phyloP scores from a whole-genome alignment of 352 stramenopile genomes.

The Globisporangium yorkense region DNA sequence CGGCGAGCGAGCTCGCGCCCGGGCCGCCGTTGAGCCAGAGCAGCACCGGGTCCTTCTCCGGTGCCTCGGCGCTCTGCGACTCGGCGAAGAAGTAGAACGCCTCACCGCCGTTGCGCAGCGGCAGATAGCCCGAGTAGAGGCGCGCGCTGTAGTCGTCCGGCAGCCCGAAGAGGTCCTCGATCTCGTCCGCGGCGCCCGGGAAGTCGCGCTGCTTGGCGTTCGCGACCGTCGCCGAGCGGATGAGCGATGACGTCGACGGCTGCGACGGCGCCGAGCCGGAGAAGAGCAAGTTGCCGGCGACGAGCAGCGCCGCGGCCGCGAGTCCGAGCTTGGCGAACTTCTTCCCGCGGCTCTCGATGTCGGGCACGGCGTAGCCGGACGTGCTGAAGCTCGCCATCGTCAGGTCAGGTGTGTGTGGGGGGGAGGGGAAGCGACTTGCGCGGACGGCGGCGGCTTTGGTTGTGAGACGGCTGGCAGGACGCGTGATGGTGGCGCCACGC shows the following conservation, averaged over 20 bases:
- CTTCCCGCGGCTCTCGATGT: conserved; percentile 12
- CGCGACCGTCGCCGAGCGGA: too few relatives aligned
- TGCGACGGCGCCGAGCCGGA: not conserved
- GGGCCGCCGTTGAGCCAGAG: conserved; percentile 71
- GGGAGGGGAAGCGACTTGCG: too few relatives aligned
- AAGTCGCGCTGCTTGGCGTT: conserved; percentile 11
- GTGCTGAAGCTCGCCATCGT: conserved; percentile 2
- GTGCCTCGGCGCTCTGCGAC: conserved; percentile 34
- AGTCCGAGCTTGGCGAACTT: conserved; percentile 10
- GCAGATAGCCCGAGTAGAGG: conserved; percentile 58
- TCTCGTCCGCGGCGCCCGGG: conserved; percentile 37
- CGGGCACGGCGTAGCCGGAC: conserved; percentile 7
- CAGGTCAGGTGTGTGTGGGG: not conserved
- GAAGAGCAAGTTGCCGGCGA: conserved; percentile 11
- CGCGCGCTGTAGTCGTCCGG: conserved; percentile 40
- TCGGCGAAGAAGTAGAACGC: conserved; percentile 72
- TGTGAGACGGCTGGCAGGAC: too few relatives aligned
- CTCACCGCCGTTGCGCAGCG: conserved; percentile 42
- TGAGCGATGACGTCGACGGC: not conserved
- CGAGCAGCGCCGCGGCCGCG: conserved; percentile 1
- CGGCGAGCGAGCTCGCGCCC: conserved; percentile 46
- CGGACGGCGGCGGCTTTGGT: too few relatives aligned
- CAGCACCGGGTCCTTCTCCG: conserved; percentile 40
- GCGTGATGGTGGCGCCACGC: too few relatives aligned
- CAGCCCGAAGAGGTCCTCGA: conserved; percentile 33